A percentile compares a stretch with the other conserved stretches of the same genome.
Conservation (phyloP, 2,329 filamentous ascomycete genomes). For the Alternaria longipes region DNA sequence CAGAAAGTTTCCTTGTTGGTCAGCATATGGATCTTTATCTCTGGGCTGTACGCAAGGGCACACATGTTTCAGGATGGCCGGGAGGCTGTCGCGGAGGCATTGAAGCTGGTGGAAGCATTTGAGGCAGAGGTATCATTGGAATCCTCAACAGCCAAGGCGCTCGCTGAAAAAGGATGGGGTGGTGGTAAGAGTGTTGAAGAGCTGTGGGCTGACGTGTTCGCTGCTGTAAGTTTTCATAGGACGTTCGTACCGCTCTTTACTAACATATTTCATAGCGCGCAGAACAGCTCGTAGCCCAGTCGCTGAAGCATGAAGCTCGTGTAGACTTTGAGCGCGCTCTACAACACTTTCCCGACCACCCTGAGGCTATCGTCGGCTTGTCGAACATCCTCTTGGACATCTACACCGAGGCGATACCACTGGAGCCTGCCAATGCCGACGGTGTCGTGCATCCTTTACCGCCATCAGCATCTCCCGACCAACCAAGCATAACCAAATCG, state of each 20-base stretch:
- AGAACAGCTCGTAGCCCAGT: conserved; percentile 69
- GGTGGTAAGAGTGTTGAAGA: conserved; percentile 83
- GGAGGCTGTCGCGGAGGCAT: conserved; percentile 82
- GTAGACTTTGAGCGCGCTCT: conserved; percentile 84
- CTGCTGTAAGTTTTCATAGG: conserved; percentile 69
- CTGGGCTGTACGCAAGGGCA: conserved; percentile 85
- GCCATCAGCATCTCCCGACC: conserved; percentile 17
- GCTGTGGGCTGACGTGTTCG: conserved; percentile 82
- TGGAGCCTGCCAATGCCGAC: conserved; percentile 63
- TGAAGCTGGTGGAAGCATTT: conserved; percentile 75
- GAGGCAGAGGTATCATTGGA: conserved; percentile 73
- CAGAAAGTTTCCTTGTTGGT: conserved; percentile 69
- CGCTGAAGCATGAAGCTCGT: conserved; percentile 73
- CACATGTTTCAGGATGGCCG: conserved; percentile 80
- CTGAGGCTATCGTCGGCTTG: conserved; percentile 80
- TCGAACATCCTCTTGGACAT: conserved; percentile 88
- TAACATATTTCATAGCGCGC: conserved; percentile 65
- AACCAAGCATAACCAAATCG: conserved; percentile 2
- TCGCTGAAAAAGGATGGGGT: conserved; percentile 77
- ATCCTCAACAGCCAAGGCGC: conserved; percentile 68
- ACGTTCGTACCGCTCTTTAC: background rate
- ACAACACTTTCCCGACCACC: conserved; percentile 80
- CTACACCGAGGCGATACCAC: conserved; percentile 70
- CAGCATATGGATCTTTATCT: conserved; percentile 89
- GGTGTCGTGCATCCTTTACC: conserved; percentile 10